Conservation (phyloP, 805 yeast genomes). For the Yamadazyma olivae region DNA sequence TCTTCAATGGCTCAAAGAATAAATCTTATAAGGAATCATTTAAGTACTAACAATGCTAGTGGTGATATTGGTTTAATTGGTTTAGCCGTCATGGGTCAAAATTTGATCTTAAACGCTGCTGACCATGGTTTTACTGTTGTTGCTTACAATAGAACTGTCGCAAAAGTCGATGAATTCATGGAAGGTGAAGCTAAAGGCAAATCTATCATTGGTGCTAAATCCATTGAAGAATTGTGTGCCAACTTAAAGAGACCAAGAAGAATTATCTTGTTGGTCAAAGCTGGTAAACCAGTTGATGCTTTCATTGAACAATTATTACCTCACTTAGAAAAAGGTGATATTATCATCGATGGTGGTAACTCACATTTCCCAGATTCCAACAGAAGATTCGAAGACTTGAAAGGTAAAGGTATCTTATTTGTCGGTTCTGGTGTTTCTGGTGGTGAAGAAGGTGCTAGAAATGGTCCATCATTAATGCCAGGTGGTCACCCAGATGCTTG, state of each 20-base stretch:
- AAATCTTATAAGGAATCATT: constrained; percentile 6
- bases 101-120: constrained; percentile 94
- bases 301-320: constrained; percentile 88
- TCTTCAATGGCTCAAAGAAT: constrained; percentile 6
- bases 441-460: constrained; percentile 99
- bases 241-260: constrained; percentile 97
- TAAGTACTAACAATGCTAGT: constrained; percentile 45
- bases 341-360: constrained; percentile 99
- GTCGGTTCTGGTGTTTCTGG: constrained; percentile 99
- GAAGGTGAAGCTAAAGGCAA: constrained; percentile 96
- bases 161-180: constrained; percentile 92
- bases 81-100: constrained; percentile 99
- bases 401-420: constrained; percentile 80
- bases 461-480: constrained; percentile 99
- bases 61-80: constrained; percentile 99
- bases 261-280: constrained; percentile 90
- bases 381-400: constrained; percentile 91
- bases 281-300: constrained; percentile 92
- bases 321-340: constrained; percentile 91
- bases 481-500: constrained; percentile 98
- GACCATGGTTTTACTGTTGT: constrained; percentile 98
- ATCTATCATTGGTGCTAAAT: constrained; percentile 92
- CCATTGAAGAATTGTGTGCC: constrained; percentile 81
- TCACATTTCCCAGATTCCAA: constrained; percentile 98
- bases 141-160: constrained; percentile 96